phyloP scores from a whole-genome alignment of 2,329 filamentous ascomycete species.

The Talaromyces marneffei region DNA sequence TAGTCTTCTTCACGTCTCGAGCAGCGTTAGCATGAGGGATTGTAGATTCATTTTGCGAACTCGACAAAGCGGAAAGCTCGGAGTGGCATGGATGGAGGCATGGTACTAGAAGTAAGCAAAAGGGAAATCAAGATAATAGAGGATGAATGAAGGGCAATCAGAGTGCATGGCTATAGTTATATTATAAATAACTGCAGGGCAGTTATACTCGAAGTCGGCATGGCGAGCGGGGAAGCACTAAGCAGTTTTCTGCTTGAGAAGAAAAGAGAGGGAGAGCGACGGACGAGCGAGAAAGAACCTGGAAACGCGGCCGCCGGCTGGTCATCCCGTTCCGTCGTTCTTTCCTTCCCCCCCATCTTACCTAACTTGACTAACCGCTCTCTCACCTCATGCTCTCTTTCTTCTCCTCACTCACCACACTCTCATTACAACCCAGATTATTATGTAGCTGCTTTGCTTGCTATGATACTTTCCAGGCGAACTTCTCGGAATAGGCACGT shows the following conservation, averaged over 20 bases:
- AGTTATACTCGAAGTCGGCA: background rate
- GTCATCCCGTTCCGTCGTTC: conserved; percentile 24
- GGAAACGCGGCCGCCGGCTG: background rate
- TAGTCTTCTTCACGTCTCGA: background rate
- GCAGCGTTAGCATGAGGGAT: background rate
- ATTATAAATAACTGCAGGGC: background rate
- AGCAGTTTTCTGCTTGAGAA: conserved; percentile 1
- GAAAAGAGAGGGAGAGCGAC: background rate
- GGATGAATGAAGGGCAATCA: background rate
- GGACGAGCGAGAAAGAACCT: background rate
- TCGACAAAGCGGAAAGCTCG: background rate
- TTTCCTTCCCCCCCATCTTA: conserved; percentile 24
- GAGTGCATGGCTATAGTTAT: background rate
- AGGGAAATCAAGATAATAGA: background rate
- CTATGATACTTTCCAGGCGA: conserved; percentile 27
- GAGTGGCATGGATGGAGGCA: background rate
- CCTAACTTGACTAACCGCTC: conserved; percentile 10
- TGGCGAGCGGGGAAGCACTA: conserved; percentile 15
- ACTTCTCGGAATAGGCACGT: conserved; percentile 21
- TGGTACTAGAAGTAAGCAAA: background rate
- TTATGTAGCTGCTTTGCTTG: conserved; percentile 38
- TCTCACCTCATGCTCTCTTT: conserved; percentile 24
- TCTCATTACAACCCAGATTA: conserved; percentile 22
- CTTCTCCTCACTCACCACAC: conserved; percentile 28
- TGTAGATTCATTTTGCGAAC: background rate